Base-by-base conservation (phyloP, 371 early-diverging fungal genomes). In the Umbelopsis sp. region DNA sequence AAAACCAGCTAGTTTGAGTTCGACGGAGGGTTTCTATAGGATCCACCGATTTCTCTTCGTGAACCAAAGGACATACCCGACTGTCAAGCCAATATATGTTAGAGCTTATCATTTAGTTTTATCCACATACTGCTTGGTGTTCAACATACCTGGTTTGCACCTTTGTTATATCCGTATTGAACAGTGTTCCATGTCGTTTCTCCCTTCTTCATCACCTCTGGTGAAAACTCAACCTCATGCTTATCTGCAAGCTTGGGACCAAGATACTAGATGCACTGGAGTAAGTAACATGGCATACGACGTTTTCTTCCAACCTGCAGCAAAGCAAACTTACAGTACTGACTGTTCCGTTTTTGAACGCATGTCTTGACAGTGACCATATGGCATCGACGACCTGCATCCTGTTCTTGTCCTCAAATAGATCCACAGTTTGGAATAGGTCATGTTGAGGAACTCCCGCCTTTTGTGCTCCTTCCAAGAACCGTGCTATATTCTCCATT, bases 391-490 rank as follows among this genome's bases (percentile, higher is more conserved):
- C 83, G 9, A 92, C 92, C 76, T 93, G 94, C 20, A 83, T 85
- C 71, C 89, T 84, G 78, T 96, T 94, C 78, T 94, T 96, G 74
- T 86, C 86, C 71, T 97, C 96, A 72, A 87, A 95, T 62, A 97
- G 79, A 75, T 97, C 97, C 37, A 95, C 86, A 6, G 97, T 96
- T 80, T 94, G 93, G 78, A 97, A 97, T 18, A 91, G 81, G 68
- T 97, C 96, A 68, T 86, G 82, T 63, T 90, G 88, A 6, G 93
- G 93, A 24, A 93, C 91, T 44, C 94, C 94, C 22, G 93, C 73
- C 67, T 81, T 78, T 62, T 87, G 89, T 29, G 89, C 82, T n/a
- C 88, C 86, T 62, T 81, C 74, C 62, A 96, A 84, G 79, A 97
- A 97, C 63, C 75, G 80, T 66, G 88, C 86, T 75, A 96, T 94